Evolutionary conservation across 331 rosid genomes (phyloP).

Genomic region (Malus hybrid): DNA sequence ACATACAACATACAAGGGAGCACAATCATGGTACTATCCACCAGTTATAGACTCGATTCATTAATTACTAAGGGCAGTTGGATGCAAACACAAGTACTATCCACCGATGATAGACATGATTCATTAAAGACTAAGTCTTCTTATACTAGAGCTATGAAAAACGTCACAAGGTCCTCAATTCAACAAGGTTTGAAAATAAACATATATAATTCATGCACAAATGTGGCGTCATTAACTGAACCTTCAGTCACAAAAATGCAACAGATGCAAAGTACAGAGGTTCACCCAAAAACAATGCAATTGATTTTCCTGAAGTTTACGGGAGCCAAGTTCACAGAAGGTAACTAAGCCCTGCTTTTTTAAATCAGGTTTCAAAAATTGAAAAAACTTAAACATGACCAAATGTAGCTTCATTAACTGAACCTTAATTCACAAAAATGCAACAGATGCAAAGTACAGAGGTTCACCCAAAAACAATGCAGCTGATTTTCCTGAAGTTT

Average conservation of each 20-base stretch:
- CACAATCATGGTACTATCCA: background rate
- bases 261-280: constrained; percentile 18
- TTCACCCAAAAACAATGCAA: constrained; percentile 52
- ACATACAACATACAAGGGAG: background rate
- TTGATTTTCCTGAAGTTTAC: constrained; percentile 35
- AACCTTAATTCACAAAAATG: constrained; percentile 23
- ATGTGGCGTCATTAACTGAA: constrained; percentile 49
- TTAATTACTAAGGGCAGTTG: no score
- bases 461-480: constrained; percentile 56
- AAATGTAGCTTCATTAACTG: constrained; percentile 39
- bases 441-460: constrained; percentile 8
- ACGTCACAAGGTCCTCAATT: constrained; percentile 23
- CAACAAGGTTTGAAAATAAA: constrained; percentile 12
- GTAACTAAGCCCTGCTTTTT: constrained; percentile 44
- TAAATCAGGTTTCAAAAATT: constrained; percentile 18
- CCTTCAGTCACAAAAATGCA: constrained; percentile 20
- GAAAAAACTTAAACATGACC: background rate
- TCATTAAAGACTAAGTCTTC: background rate
- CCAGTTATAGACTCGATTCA: no score
- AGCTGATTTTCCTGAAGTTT: constrained; percentile 31
- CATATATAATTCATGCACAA: background rate
- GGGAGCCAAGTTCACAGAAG: constrained; percentile 31
- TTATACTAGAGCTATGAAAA: background rate
- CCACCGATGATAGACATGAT: no score
- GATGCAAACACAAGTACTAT: no score